Base-by-base conservation (phyloP, 78 protist species). In the Neovahlkampfia damariscottae region DNA sequence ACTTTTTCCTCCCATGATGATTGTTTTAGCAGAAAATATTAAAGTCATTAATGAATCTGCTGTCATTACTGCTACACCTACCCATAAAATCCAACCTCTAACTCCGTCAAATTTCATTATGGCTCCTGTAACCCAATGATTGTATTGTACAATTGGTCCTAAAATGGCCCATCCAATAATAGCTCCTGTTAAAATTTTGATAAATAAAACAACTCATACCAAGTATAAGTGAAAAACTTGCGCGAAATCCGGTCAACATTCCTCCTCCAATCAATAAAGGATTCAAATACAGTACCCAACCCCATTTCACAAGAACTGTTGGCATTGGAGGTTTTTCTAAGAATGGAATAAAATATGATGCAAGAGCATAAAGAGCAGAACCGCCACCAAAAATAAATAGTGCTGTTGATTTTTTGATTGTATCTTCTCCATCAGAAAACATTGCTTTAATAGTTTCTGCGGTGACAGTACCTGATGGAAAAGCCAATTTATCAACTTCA, bases 401-500 rank as follows among this genome's bases (percentile, higher is more conserved):
- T 0, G 83, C 77, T 34, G 72, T 80, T 0, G 84, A 80, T 38
- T 85, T 76, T 10, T 27, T 74, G 41, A 58, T 41, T 59, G 41
- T 19, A 31, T 82, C 67, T 0, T 41, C 80, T 59, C 77, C 32
- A 27, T 73, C 62, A 38, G 83, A 88, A 27, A 78, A 30, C 36
- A 79, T 76, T 28, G 4, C 90, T 2, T 28, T 36, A 7, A 84
- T 89, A 82, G 71, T 69, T 69, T 83, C 83, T 2, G 94, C 94
- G 0, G 94, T 87, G 32, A 91, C 94, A 6, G 91, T 78, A 2
- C 94, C 94, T 0, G 94, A 89, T 8, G 94, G 94, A 28, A 89
- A 89, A 69, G 80, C 69, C 19, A 89, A 67, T 75, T 89, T 89
- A 76, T 89, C 94, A 3, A 84, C 83, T 4, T 87, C 40, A 5